phyloP scores from a whole-genome alignment of 768 basidiomycete species.

The Tephrocybe sp. region DNA sequence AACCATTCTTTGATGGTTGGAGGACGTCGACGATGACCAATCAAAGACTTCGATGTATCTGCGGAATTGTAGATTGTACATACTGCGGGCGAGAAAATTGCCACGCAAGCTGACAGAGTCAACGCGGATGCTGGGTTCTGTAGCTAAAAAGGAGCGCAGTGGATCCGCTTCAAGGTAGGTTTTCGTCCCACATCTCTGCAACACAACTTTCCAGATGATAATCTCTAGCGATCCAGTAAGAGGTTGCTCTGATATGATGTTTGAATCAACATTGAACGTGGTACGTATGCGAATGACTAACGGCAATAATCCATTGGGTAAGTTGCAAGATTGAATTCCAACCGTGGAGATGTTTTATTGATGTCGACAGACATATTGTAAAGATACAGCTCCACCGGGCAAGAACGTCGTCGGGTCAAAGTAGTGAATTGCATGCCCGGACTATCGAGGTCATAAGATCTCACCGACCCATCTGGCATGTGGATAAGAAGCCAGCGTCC shows the following conservation, averaged over 20 bases:
- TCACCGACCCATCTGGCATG: neutral
- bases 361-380: neutral
- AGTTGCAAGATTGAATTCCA: neutral
- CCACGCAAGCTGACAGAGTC: neutral
- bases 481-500: neutral
- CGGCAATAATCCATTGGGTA: neutral
- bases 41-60: too few species aligned
- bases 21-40: too few species aligned
- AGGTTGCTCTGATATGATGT: too few species aligned
- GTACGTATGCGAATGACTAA: neutral
- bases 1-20: too few species aligned
- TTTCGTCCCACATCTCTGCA: neutral
- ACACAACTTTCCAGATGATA: neutral
- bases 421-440: neutral
- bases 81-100: neutral
- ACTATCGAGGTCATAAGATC: neutral
- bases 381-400: neutral
- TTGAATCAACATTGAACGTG: too few species aligned
- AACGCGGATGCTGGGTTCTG: neutral
- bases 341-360: neutral
- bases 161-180: neutral
- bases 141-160: neutral
- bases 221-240: neutral
- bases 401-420: neutral
- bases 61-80: too few species aligned